phyloP scores from a whole-genome alignment of 257 asterid genomes.

The Solanum neorickii region DNA sequence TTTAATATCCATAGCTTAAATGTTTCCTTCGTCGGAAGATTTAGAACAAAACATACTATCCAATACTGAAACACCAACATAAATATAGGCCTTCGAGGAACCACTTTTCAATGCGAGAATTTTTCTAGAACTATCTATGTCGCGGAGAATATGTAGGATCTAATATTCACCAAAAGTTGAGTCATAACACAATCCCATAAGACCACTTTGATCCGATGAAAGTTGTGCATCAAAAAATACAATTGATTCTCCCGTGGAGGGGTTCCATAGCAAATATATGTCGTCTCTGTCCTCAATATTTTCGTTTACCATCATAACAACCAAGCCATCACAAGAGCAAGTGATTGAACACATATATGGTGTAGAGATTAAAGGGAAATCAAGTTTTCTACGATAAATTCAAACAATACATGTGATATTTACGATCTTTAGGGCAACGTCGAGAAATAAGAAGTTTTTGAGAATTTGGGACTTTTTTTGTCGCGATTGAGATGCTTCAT shows the following conservation, averaged over 20 bases:
- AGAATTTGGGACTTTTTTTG: background rate
- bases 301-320: background rate
- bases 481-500: background rate
- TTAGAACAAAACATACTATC: background rate
- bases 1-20: background rate
- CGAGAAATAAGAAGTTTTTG: background rate
- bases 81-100: background rate
- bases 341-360: background rate
- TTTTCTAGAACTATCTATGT: background rate
- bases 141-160: background rate
- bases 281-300: background rate
- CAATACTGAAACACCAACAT: background rate
- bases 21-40: background rate
- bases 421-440: background rate
- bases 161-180: background rate
- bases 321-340: background rate
- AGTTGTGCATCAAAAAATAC: background rate
- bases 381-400: background rate
- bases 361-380: background rate
- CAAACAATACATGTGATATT: background rate
- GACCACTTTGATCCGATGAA: background rate
- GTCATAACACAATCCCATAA: background rate
- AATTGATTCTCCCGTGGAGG: background rate
- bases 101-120: background rate
- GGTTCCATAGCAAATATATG: background rate